A percentile compares a stretch with the other conserved stretches of the same genome.
phyloP scores from a whole-genome alignment of 2,329 filamentous ascomycete species.

The Penicillium griseofulvum region DNA sequence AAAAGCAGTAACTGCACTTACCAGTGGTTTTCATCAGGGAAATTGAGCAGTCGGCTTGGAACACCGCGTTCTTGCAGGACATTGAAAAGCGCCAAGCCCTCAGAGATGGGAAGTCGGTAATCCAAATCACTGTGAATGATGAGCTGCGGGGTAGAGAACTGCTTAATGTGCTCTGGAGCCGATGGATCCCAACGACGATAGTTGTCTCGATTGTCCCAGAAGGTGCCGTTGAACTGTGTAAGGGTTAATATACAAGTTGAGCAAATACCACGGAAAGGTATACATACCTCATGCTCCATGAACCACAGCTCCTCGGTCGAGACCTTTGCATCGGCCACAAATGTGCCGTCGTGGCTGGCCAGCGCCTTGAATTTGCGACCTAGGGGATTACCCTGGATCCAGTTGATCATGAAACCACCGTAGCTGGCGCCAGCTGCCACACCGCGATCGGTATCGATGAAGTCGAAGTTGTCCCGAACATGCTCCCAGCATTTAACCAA shows the following conservation, averaged over 20 bases:
- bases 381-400: slow-evolving; percentile 84
- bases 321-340: slow-evolving; percentile 57
- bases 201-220: slow-evolving; percentile 56
- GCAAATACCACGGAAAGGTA: neutral
- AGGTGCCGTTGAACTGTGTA: slow-evolving; percentile 46
- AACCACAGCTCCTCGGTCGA: slow-evolving; percentile 54
- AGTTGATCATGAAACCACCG: slow-evolving; percentile 58
- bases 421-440: slow-evolving; percentile 44
- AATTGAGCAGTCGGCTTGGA: slow-evolving; percentile 72
- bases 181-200: slow-evolving; percentile 70
- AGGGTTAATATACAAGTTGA: neutral
- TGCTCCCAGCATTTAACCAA: slow-evolving; percentile 75
- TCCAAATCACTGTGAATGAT: slow-evolving; percentile 84
- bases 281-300: slow-evolving; percentile 46
- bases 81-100: slow-evolving; percentile 79
- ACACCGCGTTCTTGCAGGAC: slow-evolving; percentile 71
- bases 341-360: slow-evolving; percentile 85
- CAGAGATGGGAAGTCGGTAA: slow-evolving; percentile 77
- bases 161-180: slow-evolving; percentile 53
- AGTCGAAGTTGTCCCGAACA: slow-evolving; percentile 48
- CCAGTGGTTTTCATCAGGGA: slow-evolving; percentile 70
- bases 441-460: slow-evolving; percentile 39
- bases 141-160: slow-evolving; percentile 79
- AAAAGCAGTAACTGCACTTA: slow-evolving; percentile 16
- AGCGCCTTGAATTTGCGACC: slow-evolving; percentile 83